These are phyloP conservation scores for Lecanoromycetidae sp. DNA, from an alignment of 2,329 filamentous ascomycete genomes.

Conservation along the genomic window DNA sequence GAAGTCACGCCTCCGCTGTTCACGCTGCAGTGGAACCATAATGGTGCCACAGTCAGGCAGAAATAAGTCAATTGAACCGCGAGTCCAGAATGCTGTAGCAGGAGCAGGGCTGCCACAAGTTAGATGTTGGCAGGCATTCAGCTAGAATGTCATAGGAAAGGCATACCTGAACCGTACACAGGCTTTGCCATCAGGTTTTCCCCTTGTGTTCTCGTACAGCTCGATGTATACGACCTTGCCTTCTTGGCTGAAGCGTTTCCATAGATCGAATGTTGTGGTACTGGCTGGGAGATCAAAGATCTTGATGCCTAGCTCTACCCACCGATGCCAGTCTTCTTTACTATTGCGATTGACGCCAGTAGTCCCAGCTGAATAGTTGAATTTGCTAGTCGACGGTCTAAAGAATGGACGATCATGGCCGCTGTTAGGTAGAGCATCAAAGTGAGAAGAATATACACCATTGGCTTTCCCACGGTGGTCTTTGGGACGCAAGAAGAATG, in stretches of 20 bases:
- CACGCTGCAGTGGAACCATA: slow-evolving; percentile 21
- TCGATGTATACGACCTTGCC: slow-evolving; percentile 47
- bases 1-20: slow-evolving; percentile 18
- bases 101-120: slow-evolving; percentile 38
- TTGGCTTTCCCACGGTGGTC: too few relatives aligned
- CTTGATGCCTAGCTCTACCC: slow-evolving; percentile 30
- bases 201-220: slow-evolving; percentile 35
- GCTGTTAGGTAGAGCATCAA: too few relatives aligned
- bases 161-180: slow-evolving; percentile 40
- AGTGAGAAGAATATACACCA: too few relatives aligned
- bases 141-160: background rate
- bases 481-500: too few relatives aligned
- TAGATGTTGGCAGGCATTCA: background rate
- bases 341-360: background rate
- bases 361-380: background rate
- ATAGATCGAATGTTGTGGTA: slow-evolving; percentile 33
- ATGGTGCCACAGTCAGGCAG: slow-evolving; percentile 20
- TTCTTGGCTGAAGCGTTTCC: slow-evolving; percentile 39
- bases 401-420: background rate
- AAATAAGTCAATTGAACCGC: slow-evolving; percentile 22
- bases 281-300: slow-evolving; percentile 27
- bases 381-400: too few relatives aligned
- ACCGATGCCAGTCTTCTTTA: slow-evolving; percentile 27
- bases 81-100: slow-evolving; percentile 38
- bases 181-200: slow-evolving; percentile 32